These are phyloP conservation scores for Daldinia childiae DNA, from an alignment of 495 filamentous ascomycete genomes.

Conservation along the genomic window DNA sequence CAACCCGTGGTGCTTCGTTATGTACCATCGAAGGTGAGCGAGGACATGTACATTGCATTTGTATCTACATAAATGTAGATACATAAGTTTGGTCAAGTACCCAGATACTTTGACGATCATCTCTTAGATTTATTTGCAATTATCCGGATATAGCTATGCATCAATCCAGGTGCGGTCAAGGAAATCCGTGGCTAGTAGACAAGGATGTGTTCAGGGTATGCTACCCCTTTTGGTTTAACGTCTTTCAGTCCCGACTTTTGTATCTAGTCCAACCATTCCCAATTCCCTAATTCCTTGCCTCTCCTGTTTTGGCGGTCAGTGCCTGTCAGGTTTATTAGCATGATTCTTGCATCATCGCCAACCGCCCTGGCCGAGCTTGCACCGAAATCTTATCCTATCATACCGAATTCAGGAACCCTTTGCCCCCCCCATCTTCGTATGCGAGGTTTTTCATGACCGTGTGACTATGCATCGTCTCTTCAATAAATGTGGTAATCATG, in stretches of 20 bases:
- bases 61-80: slow-evolving; percentile 4
- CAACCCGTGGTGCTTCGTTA: slow-evolving; percentile 3
- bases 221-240: slow-evolving; percentile 40
- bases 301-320: slow-evolving; percentile 45
- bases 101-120: slow-evolving; percentile 14
- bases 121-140: slow-evolving; percentile 20
- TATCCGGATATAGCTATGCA: slow-evolving; percentile 33
- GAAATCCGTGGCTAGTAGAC: slow-evolving; percentile 3
- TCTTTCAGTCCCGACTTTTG: neutral
- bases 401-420: slow-evolving; percentile 23
- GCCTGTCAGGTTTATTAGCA: slow-evolving; percentile 40
- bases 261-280: slow-evolving; percentile 2
- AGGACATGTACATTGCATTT: neutral
- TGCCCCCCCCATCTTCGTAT: slow-evolving; percentile 36
- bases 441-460: slow-evolving; percentile 38
- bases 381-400: slow-evolving; percentile 44
- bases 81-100: slow-evolving; percentile 20
- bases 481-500: slow-evolving; percentile 42
- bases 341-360: slow-evolving; percentile 47
- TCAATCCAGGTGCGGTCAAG: slow-evolving; percentile 21
- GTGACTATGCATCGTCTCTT: slow-evolving; percentile 37
- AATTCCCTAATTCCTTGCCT: slow-evolving; percentile 19
- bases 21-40: slow-evolving; percentile 1
- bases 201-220: slow-evolving; percentile 26
- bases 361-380: slow-evolving; percentile 46